Conservation (phyloP, 306 rosid species). For the Gynostemma pentaphyllum region DNA sequence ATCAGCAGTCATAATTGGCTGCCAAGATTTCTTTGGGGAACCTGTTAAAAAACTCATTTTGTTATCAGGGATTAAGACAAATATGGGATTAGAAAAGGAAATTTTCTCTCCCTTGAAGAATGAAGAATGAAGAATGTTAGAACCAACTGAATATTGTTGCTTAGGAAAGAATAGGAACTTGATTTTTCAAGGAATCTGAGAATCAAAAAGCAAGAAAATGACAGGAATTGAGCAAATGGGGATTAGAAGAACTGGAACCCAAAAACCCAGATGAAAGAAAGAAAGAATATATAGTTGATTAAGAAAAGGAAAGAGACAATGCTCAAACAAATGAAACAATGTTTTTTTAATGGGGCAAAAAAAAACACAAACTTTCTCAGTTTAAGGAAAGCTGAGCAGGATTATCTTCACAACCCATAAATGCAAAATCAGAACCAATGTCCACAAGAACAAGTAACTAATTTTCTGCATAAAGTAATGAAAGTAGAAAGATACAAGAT, state of each 20-base stretch:
- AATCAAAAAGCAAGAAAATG: conserved; percentile 6
- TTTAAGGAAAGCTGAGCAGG: conserved; percentile 14
- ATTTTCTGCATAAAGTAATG: conserved; percentile 6
- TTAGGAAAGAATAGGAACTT: conserved; percentile 3
- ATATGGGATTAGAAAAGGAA: conserved; percentile 1
- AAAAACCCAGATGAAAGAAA: conserved; percentile 1
- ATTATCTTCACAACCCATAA: conserved; percentile 4
- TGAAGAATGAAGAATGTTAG: conserved; percentile 4
- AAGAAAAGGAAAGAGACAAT: conserved; percentile 5
- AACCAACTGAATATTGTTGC: background rate
- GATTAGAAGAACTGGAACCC: no score
- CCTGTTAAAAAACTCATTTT: conserved; percentile 56
- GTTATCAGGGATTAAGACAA: conserved; percentile 11
- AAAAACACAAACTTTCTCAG: conserved; percentile 13
- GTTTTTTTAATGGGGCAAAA: conserved; percentile 5
- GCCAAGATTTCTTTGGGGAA: conserved; percentile 54
- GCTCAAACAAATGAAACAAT: conserved; percentile 15
- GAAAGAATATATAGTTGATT: conserved; percentile 4
- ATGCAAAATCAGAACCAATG: conserved; percentile 6
- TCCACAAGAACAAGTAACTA: conserved; percentile 20
- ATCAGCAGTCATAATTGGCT: conserved; percentile 59
- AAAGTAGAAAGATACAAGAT: conserved; percentile 18
- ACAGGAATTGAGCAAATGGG: background rate
- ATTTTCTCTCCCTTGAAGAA: background rate
- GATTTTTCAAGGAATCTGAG: conserved; percentile 4